phyloP scores from a whole-genome alignment of 2,329 filamentous ascomycete species.

The Hypomyces perniciosus region DNA sequence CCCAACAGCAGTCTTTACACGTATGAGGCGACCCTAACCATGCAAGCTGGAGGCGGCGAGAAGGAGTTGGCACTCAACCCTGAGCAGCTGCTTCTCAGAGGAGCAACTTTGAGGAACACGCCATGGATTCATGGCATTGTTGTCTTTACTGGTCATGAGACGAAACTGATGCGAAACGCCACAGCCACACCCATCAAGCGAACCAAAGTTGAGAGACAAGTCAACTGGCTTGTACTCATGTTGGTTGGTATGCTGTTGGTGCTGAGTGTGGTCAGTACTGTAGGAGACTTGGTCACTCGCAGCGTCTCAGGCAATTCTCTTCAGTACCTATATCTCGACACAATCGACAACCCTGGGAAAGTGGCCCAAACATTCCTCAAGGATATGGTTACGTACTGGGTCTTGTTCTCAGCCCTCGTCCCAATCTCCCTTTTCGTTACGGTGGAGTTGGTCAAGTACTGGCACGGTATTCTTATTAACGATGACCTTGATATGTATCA shows the following conservation, averaged over 20 bases:
- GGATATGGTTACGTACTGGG: constrained; percentile 98
- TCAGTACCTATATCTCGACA: constrained; percentile 64
- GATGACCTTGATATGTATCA: constrained; percentile 98
- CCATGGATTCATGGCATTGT: constrained; percentile 96
- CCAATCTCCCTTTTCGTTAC: constrained; percentile 98
- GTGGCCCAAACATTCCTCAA: constrained; percentile 78
- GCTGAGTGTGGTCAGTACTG: constrained; percentile 83
- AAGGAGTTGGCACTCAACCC: constrained; percentile 86
- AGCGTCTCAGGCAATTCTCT: constrained; percentile 57
- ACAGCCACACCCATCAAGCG: constrained; percentile 97
- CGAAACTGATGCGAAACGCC: constrained; percentile 97
- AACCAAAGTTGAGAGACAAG: constrained; percentile 88
- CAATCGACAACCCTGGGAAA: constrained; percentile 46
- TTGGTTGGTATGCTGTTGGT: constrained; percentile 77
- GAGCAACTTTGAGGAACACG: constrained; percentile 90
- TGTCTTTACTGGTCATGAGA: constrained; percentile 90
- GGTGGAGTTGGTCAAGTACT: constrained; percentile 96
- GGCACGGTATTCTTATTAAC: constrained; percentile 95
- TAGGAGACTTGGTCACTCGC: constrained; percentile 81
- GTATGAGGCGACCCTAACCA: constrained; percentile 91
- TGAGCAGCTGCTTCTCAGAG: constrained; percentile 87
- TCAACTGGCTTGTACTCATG: constrained; percentile 89
- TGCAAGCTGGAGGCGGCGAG: constrained; percentile 84
- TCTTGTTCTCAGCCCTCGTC: constrained; percentile 91
- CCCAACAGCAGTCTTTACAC: constrained; percentile 98